phyloP scores from a whole-genome alignment of 495 filamentous ascomycete species.

The Thermochaetoides thermophila region DNA sequence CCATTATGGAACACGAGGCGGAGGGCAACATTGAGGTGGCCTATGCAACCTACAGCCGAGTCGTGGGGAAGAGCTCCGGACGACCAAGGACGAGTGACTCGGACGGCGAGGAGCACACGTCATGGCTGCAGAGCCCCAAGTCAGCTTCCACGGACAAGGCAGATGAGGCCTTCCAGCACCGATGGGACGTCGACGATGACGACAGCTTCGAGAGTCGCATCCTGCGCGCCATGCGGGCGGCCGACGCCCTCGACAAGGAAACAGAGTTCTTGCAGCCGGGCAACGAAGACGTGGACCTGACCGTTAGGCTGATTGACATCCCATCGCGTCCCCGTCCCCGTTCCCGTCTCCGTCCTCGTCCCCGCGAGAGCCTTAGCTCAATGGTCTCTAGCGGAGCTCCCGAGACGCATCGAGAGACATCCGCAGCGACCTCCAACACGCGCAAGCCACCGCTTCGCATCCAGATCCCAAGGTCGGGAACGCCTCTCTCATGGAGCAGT shows the following conservation, averaged over 20 bases:
- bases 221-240: constrained; percentile 32
- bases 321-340: too few relatives aligned
- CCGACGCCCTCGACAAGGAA: constrained; percentile 33
- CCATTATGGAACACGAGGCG: constrained; percentile 29
- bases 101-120: not conserved
- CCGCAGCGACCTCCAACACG: not conserved
- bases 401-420: not conserved
- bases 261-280: constrained; percentile 28
- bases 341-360: too few relatives aligned
- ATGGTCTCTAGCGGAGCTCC: not conserved
- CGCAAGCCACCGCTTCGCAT: constrained; percentile 7
- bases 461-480: constrained; percentile 2
- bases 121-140: not conserved
- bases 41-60: constrained; percentile 27
- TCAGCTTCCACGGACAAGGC: not conserved
- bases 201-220: constrained; percentile 21
- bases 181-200: not conserved
- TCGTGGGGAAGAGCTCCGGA: constrained; percentile 29
- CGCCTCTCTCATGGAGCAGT: too few relatives aligned
- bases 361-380: constrained; percentile 1
- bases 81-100: not conserved
- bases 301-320: constrained; percentile 10
- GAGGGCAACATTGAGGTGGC: constrained; percentile 27
- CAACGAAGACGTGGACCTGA: constrained; percentile 23
- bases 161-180: not conserved